phyloP scores from a whole-genome alignment of 306 rosid genomes.

The Casuarina glauca region DNA sequence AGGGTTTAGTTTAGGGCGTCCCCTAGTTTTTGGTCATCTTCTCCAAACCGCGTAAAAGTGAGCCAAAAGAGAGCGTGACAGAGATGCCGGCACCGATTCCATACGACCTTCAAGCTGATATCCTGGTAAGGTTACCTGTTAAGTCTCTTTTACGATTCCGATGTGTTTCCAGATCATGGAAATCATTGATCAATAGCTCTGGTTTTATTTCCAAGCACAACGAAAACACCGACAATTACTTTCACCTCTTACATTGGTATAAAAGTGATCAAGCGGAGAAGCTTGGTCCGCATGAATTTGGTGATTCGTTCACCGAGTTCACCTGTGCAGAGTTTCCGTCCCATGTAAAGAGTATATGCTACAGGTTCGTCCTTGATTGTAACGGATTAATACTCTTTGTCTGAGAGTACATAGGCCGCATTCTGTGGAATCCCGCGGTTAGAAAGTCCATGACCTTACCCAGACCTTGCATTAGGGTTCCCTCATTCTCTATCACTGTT shows the following conservation, averaged over 20 bases:
- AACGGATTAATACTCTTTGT: neutral
- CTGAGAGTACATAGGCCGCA: neutral
- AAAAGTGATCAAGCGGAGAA: too few relatives aligned
- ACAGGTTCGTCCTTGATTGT: neutral
- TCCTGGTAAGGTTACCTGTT: neutral
- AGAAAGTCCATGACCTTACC: neutral
- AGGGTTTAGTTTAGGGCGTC: too few relatives aligned
- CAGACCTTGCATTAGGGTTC: neutral
- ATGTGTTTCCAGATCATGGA: neutral
- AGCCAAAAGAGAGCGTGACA: too few relatives aligned
- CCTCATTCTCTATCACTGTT: rapidly evolving
- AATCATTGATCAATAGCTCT: neutral
- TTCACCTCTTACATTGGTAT: too few relatives aligned
- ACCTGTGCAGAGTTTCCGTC: too few relatives aligned
- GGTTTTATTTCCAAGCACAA: neutral
- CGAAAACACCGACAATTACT: neutral
- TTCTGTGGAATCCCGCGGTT: neutral
- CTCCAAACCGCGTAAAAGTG: too few relatives aligned
- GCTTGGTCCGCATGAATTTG: too few relatives aligned
- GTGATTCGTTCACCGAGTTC: too few relatives aligned
- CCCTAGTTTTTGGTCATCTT: too few relatives aligned
- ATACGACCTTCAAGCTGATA: too few relatives aligned
- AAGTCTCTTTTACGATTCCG: neutral
- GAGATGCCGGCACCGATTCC: too few relatives aligned
- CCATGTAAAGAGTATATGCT: too few relatives aligned